Evolutionary conservation across 768 basidiomycete genomes (phyloP).

Genomic region (Kwoniella mangroviensis): DNA sequence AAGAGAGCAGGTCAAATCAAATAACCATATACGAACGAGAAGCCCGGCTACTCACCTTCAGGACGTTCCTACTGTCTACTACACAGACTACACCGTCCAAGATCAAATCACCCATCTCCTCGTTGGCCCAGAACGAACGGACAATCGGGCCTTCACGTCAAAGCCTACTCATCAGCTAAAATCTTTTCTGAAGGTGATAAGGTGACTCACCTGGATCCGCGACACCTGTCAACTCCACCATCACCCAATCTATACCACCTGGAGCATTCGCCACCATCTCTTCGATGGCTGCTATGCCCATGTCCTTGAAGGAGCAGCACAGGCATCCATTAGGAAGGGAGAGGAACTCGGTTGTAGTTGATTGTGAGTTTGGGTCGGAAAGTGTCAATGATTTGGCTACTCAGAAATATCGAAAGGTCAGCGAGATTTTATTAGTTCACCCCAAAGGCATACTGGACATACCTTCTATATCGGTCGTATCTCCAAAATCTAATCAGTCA

Average conservation of each 20-base stretch:
- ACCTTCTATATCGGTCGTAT: slow-evolving; percentile 97
- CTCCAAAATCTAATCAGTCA: slow-evolving; percentile 69
- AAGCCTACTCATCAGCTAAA: slow-evolving; percentile 19
- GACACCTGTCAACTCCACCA: slow-evolving; percentile 92
- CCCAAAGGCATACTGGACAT: no score
- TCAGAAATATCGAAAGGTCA: no score
- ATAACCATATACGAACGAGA: background rate
- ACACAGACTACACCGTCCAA: slow-evolving; percentile 89
- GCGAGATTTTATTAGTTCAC: no score
- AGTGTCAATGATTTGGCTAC: slow-evolving; percentile 87
- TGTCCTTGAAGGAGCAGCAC: slow-evolving; percentile 97
- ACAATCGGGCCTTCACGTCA: slow-evolving; percentile 48
- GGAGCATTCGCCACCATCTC: slow-evolving; percentile 62
- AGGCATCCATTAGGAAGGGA: slow-evolving; percentile 95
- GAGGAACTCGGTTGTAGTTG: slow-evolving; percentile 73
- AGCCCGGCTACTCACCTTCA: slow-evolving; percentile 60
- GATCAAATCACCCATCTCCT: slow-evolving; percentile 59
- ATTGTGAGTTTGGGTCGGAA: slow-evolving; percentile 64
- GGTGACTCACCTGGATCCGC: slow-evolving; percentile 94
- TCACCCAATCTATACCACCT: slow-evolving; percentile 76
- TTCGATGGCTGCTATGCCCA: slow-evolving; percentile 90
- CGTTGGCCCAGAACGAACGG: slow-evolving; percentile 60
- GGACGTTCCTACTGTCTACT: slow-evolving; percentile 83
- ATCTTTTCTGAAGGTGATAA: no score
- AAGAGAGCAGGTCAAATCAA: background rate